phyloP scores from a whole-genome alignment of 257 asterid genomes.

The Scutellaria minor region DNA sequence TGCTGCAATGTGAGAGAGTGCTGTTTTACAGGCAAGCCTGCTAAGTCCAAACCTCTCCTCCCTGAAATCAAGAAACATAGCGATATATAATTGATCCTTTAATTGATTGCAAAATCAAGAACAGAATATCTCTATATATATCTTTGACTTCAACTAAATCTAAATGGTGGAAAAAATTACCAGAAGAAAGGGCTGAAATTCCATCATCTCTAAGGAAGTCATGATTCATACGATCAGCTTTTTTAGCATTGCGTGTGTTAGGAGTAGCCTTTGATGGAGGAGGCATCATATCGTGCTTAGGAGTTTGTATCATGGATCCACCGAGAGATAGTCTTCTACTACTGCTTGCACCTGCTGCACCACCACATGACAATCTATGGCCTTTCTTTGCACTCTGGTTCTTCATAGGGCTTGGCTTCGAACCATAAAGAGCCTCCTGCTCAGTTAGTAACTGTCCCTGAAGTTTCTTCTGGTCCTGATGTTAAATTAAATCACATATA shows the following conservation, averaged over 20 bases:
- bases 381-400: constrained; percentile 64
- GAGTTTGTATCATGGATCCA: constrained; percentile 53
- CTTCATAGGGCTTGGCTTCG: constrained; percentile 72
- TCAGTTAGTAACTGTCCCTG: constrained; percentile 62
- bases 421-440: constrained; percentile 65
- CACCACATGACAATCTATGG: constrained; percentile 58
- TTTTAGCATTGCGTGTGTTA: constrained; percentile 49
- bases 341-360: constrained; percentile 37
- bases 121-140: too few species aligned
- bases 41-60: constrained; percentile 84
- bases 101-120: too few species aligned
- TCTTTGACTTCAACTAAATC: not conserved
- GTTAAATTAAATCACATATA: not conserved
- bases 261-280: constrained; percentile 55
- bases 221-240: constrained; percentile 42
- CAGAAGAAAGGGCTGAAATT: constrained; percentile 59
- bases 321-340: constrained; percentile 67
- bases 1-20: constrained; percentile 44
- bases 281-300: constrained; percentile 49
- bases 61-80: constrained; percentile 49
- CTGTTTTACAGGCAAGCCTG: constrained; percentile 65
- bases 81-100: too few species aligned
- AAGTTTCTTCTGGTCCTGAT: constrained; percentile 85
- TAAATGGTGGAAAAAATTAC: constrained; percentile 46
- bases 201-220: constrained; percentile 58